Conservation (phyloP, 768 basidiomycete genomes). For the Pulveroboletus sp. region DNA sequence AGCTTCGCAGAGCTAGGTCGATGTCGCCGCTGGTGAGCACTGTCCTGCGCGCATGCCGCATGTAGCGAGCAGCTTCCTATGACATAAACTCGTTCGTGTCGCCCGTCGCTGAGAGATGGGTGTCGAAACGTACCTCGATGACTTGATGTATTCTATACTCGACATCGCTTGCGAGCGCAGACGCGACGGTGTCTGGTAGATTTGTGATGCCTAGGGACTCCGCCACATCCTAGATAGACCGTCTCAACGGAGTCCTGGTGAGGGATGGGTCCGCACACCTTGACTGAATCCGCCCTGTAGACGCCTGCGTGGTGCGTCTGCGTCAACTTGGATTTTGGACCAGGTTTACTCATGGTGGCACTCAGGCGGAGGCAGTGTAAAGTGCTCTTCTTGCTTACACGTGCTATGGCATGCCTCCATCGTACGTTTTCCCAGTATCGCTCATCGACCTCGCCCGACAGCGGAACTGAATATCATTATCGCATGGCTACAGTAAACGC, state of each 20-base stretch:
- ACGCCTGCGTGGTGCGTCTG: constrained; percentile 54
- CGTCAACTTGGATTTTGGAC: constrained; percentile 41
- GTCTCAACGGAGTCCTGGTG: constrained; percentile 5
- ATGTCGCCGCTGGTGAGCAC: constrained; percentile 87
- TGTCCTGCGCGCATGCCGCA: constrained; percentile 90
- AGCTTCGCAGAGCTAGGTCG: constrained; percentile 86
- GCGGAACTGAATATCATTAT: too few species aligned
- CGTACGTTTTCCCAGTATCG: too few species aligned
- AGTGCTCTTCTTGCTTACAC: not conserved
- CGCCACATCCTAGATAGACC: constrained; percentile 69
- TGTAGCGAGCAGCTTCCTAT: constrained; percentile 90
- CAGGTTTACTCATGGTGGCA: constrained; percentile 36
- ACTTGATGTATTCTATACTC: constrained; percentile 96
- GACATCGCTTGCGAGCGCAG: constrained; percentile 88
- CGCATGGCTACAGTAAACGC: too few species aligned
- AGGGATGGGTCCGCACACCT: constrained; percentile 36
- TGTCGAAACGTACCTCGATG: constrained; percentile 58
- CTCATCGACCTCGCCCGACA: too few species aligned
- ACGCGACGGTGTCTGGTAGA: constrained; percentile 74
- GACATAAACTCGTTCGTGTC: not conserved
- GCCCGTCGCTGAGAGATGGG: not conserved
- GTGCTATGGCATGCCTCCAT: too few species aligned
- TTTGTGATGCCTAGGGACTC: constrained; percentile 77
- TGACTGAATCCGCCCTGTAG: constrained; percentile 59
- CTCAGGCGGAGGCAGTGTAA: not conserved